Base-by-base conservation (phyloP, 2,329 filamentous ascomycete genomes). In the Paradendryphiella salina region DNA sequence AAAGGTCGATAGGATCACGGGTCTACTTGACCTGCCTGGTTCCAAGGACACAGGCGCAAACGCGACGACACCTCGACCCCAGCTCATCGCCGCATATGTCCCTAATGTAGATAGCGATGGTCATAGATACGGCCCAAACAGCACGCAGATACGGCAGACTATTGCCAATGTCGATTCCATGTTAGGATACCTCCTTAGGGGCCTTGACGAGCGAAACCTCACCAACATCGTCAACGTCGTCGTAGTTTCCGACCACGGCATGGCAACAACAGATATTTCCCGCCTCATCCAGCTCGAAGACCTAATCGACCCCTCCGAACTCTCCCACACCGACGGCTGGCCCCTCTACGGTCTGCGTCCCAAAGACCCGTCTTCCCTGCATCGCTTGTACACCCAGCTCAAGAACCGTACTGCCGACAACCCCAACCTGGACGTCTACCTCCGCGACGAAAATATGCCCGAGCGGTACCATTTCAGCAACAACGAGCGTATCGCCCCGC, bases 201-300 rank as follows among this genome's bases (percentile, higher is more conserved):
- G 92, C 0, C 79, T 99, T 0, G 83, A 92, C 54, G 76, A 82
- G 38, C 85, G 94, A 40, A 96, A 97, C 69, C 76, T 99, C 42
- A 96, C 91, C 0, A 71, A 87, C 15, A 88, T 99, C 53, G 90
- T 97, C 67, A 99, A 99, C 60, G 82, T 99, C 6, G 85, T 99
- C 28, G 82, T 99, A n/a, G 93, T 99, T 2, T 96, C 91, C 0
- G 94, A 99, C 70, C 94, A 99, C 70, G 94, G 94, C 42, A 99
- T 99, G 94, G 94, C 94, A 1, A 96, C 91, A 0, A 97, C 94
- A 0, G 89, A 92, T 52, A 84, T 82, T 0, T 80, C 85, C 14
- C 83, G 94, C 9, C 78, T 97, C 37, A 82, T 97, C 20, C 94
- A 97, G 73, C 79, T 97, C 2, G 94, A 99, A 57, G 90, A 96